Evolutionary conservation across 2,329 filamentous ascomycete species (phyloP), one percentile per base, ranked within the genome.

Genomic region (Emmonsiellopsis sp.): DNA sequence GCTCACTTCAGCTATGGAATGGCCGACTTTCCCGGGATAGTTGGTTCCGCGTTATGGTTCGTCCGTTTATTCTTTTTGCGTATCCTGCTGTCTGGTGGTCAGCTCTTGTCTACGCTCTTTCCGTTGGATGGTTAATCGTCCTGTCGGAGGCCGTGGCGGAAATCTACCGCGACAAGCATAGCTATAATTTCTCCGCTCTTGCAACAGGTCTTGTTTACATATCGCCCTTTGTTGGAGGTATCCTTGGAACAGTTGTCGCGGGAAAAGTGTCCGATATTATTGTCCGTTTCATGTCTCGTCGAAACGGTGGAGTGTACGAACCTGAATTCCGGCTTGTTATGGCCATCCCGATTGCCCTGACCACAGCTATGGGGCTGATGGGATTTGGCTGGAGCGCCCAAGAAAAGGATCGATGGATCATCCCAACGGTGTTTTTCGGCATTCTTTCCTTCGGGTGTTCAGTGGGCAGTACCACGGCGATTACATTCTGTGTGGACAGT

Each of bases 71-170:
- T 46, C 79, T 97, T 1, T 95, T 85, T 62, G 81, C 85, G 1
- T 96, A 97, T 64, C 93, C 93, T 0, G 82, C 87, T 0, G 87
- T 97, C 1, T 79, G 96, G 7, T 97, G 91, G 92, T 92, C 88
- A 5, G 76, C 89, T 0, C 76, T 87, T 0, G 82, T 95, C 3
- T 97, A 97, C 67, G 77, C 90, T 0, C 85, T 93, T 61, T 93
- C 90, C 0, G 81, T 97, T 6, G 92, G 92, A 38, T 97, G 92
- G 93, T 79, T 97, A 31, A 96, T 97, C 59, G 90, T 97, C 43
- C 80, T 97, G 1, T 95, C 90, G 0, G 91, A 97, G 69, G 87
- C 86, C 0, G 83, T 97, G 2, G 81, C 89, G 0, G 78, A 86
- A 55, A 86, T 97, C 56, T 97, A 89, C 68, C 82, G 87, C 38